phyloP scores from a whole-genome alignment of 2,329 filamentous ascomycete species.

The Ophiostoma tasmaniense region DNA sequence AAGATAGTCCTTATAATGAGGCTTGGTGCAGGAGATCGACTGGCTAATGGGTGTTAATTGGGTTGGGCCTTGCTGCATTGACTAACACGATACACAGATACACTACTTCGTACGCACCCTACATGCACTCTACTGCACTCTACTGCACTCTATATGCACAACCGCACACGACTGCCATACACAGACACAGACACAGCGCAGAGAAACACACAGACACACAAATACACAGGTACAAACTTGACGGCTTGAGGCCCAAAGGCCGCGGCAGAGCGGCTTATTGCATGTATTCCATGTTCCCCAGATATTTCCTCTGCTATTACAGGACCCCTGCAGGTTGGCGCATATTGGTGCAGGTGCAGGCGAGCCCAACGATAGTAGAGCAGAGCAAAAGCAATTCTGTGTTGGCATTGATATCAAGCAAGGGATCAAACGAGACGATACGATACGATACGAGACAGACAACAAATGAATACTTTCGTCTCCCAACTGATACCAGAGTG shows the following conservation, averaged over 20 bases:
- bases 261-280: neutral
- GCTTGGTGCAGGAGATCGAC: slow-evolving; percentile 1
- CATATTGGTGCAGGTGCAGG: neutral
- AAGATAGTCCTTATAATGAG: neutral
- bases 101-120: no score
- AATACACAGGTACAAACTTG: neutral
- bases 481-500: neutral
- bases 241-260: slow-evolving; percentile 1
- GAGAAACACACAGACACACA: neutral
- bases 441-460: neutral
- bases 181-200: neutral
- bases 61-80: slow-evolving; percentile 1
- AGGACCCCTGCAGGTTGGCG: neutral
- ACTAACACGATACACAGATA: neutral
- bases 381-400: no score
- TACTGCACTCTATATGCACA: no score
- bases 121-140: neutral
- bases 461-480: neutral
- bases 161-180: neutral
- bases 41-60: neutral
- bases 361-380: neutral
- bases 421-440: neutral
- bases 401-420: neutral
- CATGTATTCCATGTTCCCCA: neutral
- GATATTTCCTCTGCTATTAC: neutral